Evolutionary conservation across 495 filamentous ascomycete genomes (phyloP).

Genomic region (Penicillium subrubescens): DNA sequence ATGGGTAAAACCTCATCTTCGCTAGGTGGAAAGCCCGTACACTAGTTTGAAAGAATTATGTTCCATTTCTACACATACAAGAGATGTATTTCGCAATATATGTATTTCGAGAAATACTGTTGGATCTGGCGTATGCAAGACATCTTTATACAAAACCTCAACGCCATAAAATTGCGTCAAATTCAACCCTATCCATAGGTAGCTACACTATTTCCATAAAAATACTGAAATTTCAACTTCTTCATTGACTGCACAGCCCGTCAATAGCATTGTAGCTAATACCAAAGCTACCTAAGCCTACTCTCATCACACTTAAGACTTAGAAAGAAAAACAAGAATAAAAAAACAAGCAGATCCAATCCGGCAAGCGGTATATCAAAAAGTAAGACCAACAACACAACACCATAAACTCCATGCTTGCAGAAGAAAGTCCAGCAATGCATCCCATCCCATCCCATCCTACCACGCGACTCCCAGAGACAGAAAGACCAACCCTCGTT

Average conservation of each 20-base stretch:
- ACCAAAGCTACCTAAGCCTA: neutral
- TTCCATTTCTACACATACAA: no score
- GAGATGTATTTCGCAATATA: no score
- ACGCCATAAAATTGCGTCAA: no score
- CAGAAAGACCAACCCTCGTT: neutral
- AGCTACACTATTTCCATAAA: no score
- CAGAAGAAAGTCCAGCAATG: constrained; percentile 20
- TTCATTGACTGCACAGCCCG: neutral
- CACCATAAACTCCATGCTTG: constrained; percentile 25
- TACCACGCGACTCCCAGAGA: neutral
- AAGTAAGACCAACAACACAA: constrained; percentile 8
- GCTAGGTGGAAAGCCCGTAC: no score
- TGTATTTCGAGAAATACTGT: no score
- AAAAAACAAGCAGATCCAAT: constrained; percentile 8
- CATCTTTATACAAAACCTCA: no score
- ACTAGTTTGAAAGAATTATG: neutral
- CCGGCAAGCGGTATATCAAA: constrained; percentile 21
- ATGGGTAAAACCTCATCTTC: neutral
- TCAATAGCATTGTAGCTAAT: neutral
- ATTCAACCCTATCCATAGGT: no score
- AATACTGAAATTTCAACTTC: no score
- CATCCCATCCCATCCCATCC: constrained; percentile 15
- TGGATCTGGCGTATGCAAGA: no score
- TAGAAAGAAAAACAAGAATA: neutral
- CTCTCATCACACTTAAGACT: neutral